Base-by-base conservation (phyloP, 176 grass and related monocot species). In the Thalia dealbata region DNA sequence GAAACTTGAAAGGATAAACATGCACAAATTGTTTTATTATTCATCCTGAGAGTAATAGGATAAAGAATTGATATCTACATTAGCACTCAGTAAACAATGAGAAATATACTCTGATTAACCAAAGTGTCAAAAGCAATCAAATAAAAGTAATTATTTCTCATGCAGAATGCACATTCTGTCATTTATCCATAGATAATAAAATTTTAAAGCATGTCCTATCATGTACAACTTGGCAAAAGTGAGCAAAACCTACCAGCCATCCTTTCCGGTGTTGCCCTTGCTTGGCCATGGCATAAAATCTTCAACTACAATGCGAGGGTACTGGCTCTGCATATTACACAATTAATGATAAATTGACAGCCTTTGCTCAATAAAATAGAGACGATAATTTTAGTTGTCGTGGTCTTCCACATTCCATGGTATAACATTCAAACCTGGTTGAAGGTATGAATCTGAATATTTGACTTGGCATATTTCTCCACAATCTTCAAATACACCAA, bases 361-460 rank as follows among this genome's bases (percentile, higher is more conserved):
- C 45, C 45, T 48, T 48, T 38, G 4, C 45, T 48, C 5, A 48
- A 4, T 48, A 48, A 48, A 48, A 7, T 10, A 48, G 10, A 48
- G 9, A 48, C 11, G 45, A 48, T 0, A 48, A 48, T 48, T 48
- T 48, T 48, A 9, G 45, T 48, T 48, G 3, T 13, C 11, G 11
- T 4, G 9, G 42, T 9, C 11, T 8, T 16, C 21, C 10, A 68
- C 30, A n/a, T 68, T 14, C 32, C 21, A 44, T 13, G 32, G 11
- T 14, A 48, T 24, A 6, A 14, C 41, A 14, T 27, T 43, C 23
- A 0, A 24, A 73, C 95, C 95, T 99, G 95, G 52, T 99, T 93
- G 79, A 99, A 99, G 8, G 95, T 93, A 70, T 93, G 95, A 72
- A 99, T 93, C 2, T 99, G 79, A 46, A 99, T 92, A 81, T 44